These are phyloP conservation scores for Dicorynia guianensis DNA, from an alignment of 306 rosid species.

Conservation along the genomic window DNA sequence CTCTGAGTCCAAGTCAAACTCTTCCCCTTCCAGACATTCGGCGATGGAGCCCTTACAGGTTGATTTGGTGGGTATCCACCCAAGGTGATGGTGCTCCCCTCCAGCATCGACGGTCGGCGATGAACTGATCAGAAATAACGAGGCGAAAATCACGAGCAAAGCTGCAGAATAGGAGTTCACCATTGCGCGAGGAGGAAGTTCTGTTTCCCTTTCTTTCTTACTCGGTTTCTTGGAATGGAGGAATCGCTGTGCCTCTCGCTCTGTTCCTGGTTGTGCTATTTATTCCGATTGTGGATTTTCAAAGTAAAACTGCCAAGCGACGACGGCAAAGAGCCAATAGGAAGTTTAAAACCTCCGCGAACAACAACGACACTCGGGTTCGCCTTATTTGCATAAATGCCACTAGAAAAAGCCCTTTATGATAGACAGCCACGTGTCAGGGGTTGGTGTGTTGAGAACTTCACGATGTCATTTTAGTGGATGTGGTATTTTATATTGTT, in stretches of 20 bases:
- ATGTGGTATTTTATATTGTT: too few species aligned
- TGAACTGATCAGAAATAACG: constrained; percentile 38
- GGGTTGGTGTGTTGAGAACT: too few species aligned
- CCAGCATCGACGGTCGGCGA: constrained; percentile 54
- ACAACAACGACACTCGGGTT: constrained; percentile 30
- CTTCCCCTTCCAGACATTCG: constrained; percentile 65
- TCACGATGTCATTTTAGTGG: too few species aligned
- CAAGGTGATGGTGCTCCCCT: constrained; percentile 46
- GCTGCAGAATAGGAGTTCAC: constrained; percentile 45
- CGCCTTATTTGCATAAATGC: constrained; percentile 48
- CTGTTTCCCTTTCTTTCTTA: neutral
- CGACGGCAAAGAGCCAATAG: neutral
- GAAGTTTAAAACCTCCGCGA: constrained; percentile 23
- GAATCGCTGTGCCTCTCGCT: neutral
- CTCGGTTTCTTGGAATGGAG: neutral
- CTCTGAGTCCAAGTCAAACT: constrained; percentile 86
- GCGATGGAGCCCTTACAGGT: constrained; percentile 68
- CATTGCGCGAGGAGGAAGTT: constrained; percentile 43
- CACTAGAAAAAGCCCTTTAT: too few species aligned
- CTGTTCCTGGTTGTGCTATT: neutral
- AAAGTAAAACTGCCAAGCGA: neutral
- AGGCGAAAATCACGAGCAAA: constrained; percentile 67
- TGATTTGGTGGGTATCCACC: constrained; percentile 50
- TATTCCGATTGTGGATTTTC: neutral
- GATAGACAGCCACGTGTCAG: too few species aligned